A percentile compares a stretch with the other conserved stretches of the same genome.
These are phyloP conservation scores for Alternaria brassicicola DNA, from an alignment of 2,329 filamentous ascomycete genomes.

Conservation along the genomic window DNA sequence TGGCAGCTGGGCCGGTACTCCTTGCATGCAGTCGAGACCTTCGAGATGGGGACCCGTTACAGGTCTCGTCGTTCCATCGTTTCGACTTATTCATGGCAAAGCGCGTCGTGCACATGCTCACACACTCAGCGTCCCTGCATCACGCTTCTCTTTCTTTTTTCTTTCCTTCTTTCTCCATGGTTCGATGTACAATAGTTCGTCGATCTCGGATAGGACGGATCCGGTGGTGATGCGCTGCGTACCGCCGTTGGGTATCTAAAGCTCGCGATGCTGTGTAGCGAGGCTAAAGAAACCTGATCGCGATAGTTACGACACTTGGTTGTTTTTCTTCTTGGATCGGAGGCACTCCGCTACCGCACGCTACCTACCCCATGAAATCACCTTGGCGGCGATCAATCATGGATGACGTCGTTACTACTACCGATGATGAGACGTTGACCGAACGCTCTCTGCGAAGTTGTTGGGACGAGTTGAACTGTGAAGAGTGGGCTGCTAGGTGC, in stretches of 20 bases:
- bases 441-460: neutral
- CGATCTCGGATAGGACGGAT: neutral
- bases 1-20: neutral
- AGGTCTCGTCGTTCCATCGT: neutral
- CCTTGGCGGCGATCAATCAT: neutral
- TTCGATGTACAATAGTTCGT: neutral
- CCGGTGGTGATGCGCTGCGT: neutral
- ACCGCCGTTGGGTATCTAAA: slow-evolving; percentile 4
- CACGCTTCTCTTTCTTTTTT: neutral
- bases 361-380: neutral
- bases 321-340: neutral
- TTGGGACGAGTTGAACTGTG: neutral
- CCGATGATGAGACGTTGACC: neutral
- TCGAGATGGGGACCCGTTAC: neutral
- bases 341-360: neutral
- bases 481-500: neutral
- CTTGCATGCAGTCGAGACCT: neutral
- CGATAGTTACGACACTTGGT: neutral
- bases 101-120: neutral
- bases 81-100: neutral
- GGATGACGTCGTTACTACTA: neutral
- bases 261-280: neutral
- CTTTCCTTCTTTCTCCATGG: neutral
- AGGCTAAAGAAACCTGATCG: slow-evolving; percentile 1
- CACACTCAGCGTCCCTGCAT: neutral